A percentile compares a stretch with the other conserved stretches of the same genome.
Conservation (phyloP, 192 early-diverging fungal species). For the Backusella circina region DNA sequence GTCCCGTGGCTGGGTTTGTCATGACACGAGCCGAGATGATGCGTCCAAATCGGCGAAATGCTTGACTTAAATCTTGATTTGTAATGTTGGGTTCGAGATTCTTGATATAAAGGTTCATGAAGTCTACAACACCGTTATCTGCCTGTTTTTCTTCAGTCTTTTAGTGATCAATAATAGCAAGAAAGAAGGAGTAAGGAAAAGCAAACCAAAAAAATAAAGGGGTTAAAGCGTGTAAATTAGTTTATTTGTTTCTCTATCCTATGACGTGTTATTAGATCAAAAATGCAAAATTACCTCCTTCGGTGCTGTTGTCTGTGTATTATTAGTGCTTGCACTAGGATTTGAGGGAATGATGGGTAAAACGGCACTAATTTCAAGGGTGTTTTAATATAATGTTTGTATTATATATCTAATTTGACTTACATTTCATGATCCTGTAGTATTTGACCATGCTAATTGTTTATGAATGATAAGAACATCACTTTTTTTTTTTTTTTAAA, state of each 20-base stretch:
- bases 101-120: constrained; percentile 94
- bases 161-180: neutral
- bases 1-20: constrained; percentile 63
- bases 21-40: constrained; percentile 93
- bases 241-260: neutral
- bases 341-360: neutral
- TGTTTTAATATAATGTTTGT: neutral
- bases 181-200: neutral
- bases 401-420: neutral
- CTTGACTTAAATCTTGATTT: constrained; percentile 89
- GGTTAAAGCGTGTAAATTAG: neutral
- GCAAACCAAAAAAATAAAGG: neutral
- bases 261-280: neutral
- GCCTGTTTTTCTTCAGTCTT: constrained; percentile 13
- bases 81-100: constrained; percentile 91
- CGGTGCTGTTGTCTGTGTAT: neutral
- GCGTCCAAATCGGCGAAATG: constrained; percentile 83
- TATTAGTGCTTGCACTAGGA: neutral
- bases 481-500: neutral
- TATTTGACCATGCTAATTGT: constrained; percentile 4
- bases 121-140: constrained; percentile 31
- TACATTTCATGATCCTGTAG: constrained; percentile 8
- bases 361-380: neutral
- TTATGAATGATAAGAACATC: neutral
- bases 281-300: constrained; percentile 10